These are phyloP conservation scores for Hippophae rhamnoides DNA, from an alignment of 306 rosid genomes.

Conservation along the genomic window DNA sequence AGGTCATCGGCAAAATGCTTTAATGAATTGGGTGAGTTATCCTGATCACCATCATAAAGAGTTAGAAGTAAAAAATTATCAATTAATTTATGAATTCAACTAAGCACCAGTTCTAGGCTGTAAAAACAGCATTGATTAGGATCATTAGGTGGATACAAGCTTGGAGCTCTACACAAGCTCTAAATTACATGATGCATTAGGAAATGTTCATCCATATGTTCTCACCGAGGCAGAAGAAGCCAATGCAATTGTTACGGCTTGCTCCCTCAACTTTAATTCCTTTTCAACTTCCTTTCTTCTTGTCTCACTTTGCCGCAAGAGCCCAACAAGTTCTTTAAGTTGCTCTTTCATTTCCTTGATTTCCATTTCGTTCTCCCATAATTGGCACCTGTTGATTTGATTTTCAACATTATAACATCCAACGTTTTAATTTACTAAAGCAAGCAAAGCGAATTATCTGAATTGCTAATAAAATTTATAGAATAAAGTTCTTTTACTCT, in stretches of 20 bases:
- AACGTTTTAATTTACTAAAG: too few species aligned
- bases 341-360: slow-evolving; percentile 97
- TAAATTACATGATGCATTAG: too few species aligned
- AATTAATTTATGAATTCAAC: too few species aligned
- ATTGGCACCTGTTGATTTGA: slow-evolving; percentile 60
- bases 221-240: slow-evolving; percentile 76
- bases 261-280: slow-evolving; percentile 87
- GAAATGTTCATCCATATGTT: background rate
- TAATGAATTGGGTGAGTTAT: slow-evolving; percentile 50
- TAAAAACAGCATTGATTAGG: too few species aligned
- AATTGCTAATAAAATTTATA: too few species aligned
- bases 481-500: too few species aligned
- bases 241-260: slow-evolving; percentile 54
- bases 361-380: slow-evolving; percentile 94
- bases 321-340: slow-evolving; percentile 87
- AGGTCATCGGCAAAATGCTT: slow-evolving; percentile 60
- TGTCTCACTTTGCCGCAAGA: slow-evolving; percentile 90
- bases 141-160: too few species aligned
- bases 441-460: too few species aligned
- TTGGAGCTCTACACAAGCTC: too few species aligned
- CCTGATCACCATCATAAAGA: slow-evolving; percentile 43
- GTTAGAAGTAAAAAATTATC: background rate
- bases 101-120: too few species aligned
- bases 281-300: slow-evolving; percentile 89
- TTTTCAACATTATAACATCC: slow-evolving; percentile 14